These are phyloP conservation scores for Leucocoprinus leucothites DNA, from an alignment of 768 basidiomycete species.

Conservation along the genomic window DNA sequence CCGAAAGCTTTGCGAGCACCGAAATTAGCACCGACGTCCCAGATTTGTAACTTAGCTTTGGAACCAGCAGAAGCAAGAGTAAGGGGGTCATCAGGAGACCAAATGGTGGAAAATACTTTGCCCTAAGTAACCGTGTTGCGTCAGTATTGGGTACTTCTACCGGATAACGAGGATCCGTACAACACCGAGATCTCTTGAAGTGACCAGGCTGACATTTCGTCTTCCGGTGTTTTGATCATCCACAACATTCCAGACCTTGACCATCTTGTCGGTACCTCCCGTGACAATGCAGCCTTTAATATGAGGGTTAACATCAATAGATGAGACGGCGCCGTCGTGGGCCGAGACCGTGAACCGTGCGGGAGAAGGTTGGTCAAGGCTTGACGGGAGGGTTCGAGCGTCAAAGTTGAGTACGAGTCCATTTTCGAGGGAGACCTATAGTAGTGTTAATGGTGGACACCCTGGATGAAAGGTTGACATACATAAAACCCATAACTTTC, in stretches of 20 bases:
- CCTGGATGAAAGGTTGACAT: slow-evolving; percentile 20
- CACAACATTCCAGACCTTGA: slow-evolving; percentile 93
- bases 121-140: slow-evolving; percentile 50
- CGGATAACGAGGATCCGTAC: slow-evolving; percentile 41
- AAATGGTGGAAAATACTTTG: slow-evolving; percentile 90
- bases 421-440: slow-evolving; percentile 90
- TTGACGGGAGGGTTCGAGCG: slow-evolving; percentile 74
- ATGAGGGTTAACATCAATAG: slow-evolving; percentile 88
- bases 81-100: slow-evolving; percentile 93
- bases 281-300: slow-evolving; percentile 90
- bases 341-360: slow-evolving; percentile 88
- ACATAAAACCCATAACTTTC: slow-evolving; percentile 86
- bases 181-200: slow-evolving; percentile 86
- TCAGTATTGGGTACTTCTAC: background rate
- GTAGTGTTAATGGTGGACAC: background rate
- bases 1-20: slow-evolving; percentile 84
- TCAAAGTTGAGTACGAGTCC: slow-evolving; percentile 93
- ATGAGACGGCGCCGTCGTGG: slow-evolving; percentile 87
- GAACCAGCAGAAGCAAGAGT: slow-evolving; percentile 94
- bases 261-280: slow-evolving; percentile 91
- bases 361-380: slow-evolving; percentile 59
- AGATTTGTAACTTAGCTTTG: slow-evolving; percentile 90
- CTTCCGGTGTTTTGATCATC: slow-evolving; percentile 63
- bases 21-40: slow-evolving; percentile 87
- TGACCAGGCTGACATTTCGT: slow-evolving; percentile 78